Percentiles rank a stretch among this genome's conserved stretches.
Evolutionary conservation across 441 rosid species (phyloP).

Genomic region (Macaranga tanarius): DNA sequence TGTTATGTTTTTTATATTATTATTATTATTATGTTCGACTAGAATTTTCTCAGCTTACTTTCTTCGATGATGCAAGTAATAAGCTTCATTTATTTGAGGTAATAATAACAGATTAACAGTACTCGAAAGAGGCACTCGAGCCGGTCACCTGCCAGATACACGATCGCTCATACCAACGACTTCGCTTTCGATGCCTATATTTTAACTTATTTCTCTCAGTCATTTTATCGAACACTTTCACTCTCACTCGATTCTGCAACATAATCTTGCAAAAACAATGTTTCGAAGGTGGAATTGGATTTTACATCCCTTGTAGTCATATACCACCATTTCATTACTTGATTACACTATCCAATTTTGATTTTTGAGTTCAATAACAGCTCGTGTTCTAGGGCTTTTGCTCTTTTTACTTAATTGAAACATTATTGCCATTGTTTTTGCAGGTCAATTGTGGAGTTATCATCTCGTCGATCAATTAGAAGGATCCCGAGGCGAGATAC

Average conservation of each 20-base stretch:
- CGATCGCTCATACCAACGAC: not conserved
- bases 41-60: not conserved
- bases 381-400: not conserved
- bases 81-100: not conserved
- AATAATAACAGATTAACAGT: not conserved
- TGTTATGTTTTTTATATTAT: too few relatives aligned
- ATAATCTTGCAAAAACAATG: constrained; percentile 27
- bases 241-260: constrained; percentile 6
- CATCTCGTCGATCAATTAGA: constrained; percentile 46
- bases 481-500: constrained; percentile 49
- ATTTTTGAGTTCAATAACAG: not conserved
- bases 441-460: constrained; percentile 68
- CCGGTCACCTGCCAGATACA: not conserved
- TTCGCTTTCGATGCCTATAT: not conserved
- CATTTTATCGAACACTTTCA: constrained; percentile 32
- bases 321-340: not conserved
- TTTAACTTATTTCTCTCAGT: constrained; percentile 5
- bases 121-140: not conserved
- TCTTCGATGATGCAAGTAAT: not conserved
- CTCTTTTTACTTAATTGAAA: not conserved
- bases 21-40: too few relatives aligned
- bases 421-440: not conserved
- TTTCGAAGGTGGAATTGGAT: constrained; percentile 34
- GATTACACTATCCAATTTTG: too few relatives aligned
- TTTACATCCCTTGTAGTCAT: not conserved